These are phyloP conservation scores for Apophysomyces trapeziformis DNA, from an alignment of 371 early-diverging fungal genomes.

Conservation along the genomic window DNA sequence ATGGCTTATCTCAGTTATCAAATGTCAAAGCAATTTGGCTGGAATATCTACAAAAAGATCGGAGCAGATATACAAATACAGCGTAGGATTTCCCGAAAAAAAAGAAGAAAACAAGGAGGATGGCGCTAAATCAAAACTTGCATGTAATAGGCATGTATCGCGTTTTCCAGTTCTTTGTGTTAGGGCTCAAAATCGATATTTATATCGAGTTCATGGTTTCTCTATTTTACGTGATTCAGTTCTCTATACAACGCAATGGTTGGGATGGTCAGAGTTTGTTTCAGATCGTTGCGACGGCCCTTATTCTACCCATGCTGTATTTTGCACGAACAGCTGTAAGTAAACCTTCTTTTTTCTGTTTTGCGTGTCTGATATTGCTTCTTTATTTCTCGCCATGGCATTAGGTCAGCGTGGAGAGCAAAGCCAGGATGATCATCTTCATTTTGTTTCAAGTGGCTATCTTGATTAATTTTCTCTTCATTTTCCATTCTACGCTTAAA, in stretches of 20 bases:
- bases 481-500: constrained; percentile 41
- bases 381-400: neutral
- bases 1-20: constrained; percentile 38
- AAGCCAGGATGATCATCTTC: constrained; percentile 43
- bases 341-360: neutral
- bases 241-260: constrained; percentile 12
- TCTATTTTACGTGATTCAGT: constrained; percentile 40
- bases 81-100: constrained; percentile 40
- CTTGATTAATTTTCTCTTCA: constrained; percentile 39
- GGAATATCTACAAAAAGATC: constrained; percentile 91
- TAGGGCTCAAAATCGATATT: constrained; percentile 43
- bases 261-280: constrained; percentile 35
- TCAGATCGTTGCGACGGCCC: constrained; percentile 41
- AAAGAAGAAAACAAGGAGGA: neutral
- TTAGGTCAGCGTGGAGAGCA: constrained; percentile 50
- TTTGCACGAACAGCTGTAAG: constrained; percentile 53
- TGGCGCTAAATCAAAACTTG: neutral
- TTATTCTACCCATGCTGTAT: constrained; percentile 48
- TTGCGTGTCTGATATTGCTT: neutral
- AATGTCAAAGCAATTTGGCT: constrained; percentile 59
- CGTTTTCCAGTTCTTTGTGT: constrained; percentile 35
- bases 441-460: constrained; percentile 44
- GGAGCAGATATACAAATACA: constrained; percentile 87
- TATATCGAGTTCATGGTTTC: constrained; percentile 46
- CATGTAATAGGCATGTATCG: constrained; percentile 37